phyloP scores from a whole-genome alignment of 176 grass and related monocot genomes.

The Oryza brachyantha region DNA sequence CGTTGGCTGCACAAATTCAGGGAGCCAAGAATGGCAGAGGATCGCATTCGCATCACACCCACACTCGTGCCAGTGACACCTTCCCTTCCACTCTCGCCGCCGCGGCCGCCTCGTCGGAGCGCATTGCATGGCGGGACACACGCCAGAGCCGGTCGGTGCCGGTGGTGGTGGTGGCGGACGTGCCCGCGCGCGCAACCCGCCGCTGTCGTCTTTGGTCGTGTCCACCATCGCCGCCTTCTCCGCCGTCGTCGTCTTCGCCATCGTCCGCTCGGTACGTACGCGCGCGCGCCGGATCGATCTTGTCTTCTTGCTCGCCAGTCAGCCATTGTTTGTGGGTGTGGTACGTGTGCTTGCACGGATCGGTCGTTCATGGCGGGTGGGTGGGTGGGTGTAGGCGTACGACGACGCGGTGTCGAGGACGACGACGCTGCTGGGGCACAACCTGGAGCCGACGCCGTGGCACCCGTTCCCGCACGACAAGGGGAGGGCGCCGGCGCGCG shows the following conservation, averaged over 20 bases:
- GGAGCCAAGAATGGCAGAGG: constrained; percentile 6
- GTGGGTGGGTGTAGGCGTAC: constrained; percentile 44
- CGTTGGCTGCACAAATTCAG: constrained; percentile 23
- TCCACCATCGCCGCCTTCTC: constrained; percentile 57
- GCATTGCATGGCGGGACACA: constrained; percentile 31
- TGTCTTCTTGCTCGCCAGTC: background rate
- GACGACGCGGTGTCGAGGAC: constrained; percentile 45
- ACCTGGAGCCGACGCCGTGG: constrained; percentile 91
- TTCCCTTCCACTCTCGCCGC: background rate
- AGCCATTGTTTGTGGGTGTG: too few species aligned
- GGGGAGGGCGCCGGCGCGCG: constrained; percentile 32
- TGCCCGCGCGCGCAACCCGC: constrained; percentile 18
- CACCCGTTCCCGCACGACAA: constrained; percentile 64
- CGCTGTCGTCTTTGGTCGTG: constrained; percentile 26
- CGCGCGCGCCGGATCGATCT: background rate
- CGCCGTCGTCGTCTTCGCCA: constrained; percentile 39
- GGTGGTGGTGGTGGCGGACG: background rate
- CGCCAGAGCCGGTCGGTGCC: background rate
- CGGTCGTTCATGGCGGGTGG: background rate
- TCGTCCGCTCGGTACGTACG: constrained; percentile 30
- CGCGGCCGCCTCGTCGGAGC: background rate
- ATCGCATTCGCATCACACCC: too few species aligned
- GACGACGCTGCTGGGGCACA: constrained; percentile 79
- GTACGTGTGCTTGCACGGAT: too few species aligned
- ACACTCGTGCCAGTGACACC: background rate